Base-by-base conservation (phyloP, 495 filamentous ascomycete species). In the Trichoderma virens region DNA sequence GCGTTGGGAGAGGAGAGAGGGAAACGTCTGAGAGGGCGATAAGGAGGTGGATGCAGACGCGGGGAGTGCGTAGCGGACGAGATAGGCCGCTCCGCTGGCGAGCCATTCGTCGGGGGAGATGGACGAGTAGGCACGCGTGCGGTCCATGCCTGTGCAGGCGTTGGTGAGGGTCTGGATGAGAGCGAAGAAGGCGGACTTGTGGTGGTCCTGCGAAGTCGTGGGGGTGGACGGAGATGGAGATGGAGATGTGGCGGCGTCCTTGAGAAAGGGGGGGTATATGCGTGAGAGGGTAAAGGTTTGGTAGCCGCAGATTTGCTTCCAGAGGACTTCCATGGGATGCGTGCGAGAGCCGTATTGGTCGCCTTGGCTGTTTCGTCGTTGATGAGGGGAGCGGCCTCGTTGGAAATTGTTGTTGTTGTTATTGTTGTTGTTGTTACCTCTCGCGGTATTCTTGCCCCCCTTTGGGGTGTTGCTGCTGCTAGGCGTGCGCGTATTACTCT, bases 101-200 rank as follows among this genome's bases (percentile, higher is more conserved):
- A 62, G 61, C 35, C 39, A 43, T 20, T 62, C 61, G n/a, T 62
- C 38, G 5, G 32, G 2, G 2, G 61, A 16, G n/a, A 62, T 23
- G 34, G 61, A 30, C 16, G 31, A 34, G 14, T 61, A 61, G n/a
- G 35, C n/a, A 7, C 27, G 34, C 27, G 61, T 20, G 64, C 65
- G 65, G 41, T 61, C 45, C 51, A 69, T 62, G 61, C 61, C 61
- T 8, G 39, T 45, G 38, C 61, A 62, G 65, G 63, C 67, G 62
- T 71, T 71, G 65, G 59, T 66, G 38, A 71, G 65, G 16, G 69
- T 71, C 51, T 71, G 69, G 62, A 67, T 67, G 61, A 67, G 66
- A n/a, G 69, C 69, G 35, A 65, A 67, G 43, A 71, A 69, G 30
- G 65, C 54, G 32, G 39, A 59, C 25, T 65, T 65, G 45, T 65